These are phyloP conservation scores for Cryptosporidium tyzzeri DNA, from an alignment of 169 alveolate genomes.

Conservation along the genomic window DNA sequence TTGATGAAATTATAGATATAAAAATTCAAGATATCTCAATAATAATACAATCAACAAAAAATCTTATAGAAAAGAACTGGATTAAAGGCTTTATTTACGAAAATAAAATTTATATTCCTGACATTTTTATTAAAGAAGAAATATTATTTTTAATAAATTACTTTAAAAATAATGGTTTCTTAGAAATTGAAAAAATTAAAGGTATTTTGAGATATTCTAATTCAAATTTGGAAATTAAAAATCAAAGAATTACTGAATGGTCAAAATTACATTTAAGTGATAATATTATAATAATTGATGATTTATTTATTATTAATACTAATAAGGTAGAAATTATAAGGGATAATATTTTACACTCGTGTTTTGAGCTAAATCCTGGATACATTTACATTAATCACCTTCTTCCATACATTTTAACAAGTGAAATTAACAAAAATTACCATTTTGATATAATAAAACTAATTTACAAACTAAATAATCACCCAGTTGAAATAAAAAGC, in stretches of 20 bases:
- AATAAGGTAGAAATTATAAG: neutral
- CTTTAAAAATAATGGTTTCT: constrained; percentile 1
- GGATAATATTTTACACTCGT: neutral
- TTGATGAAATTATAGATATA: constrained; percentile 11
- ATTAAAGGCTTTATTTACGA: constrained; percentile 11
- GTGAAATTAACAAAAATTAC: neutral
- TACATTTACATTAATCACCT: constrained; percentile 3
- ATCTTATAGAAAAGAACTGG: neutral
- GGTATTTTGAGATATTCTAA: neutral
- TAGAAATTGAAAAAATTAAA: constrained; percentile 12
- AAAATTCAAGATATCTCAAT: neutral
- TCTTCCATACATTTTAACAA: constrained; percentile 7
- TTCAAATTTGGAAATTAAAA: neutral
- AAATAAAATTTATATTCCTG: constrained; percentile 14
- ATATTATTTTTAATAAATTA: neutral
- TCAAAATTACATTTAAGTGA: neutral
- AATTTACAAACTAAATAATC: neutral
- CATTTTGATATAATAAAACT: constrained; percentile 9
- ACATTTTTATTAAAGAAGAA: neutral
- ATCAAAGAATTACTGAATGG: constrained; percentile 8
- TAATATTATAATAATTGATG: neutral
- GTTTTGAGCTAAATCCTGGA: constrained; percentile 20
- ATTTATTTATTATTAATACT: neutral
- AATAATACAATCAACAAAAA: neutral
- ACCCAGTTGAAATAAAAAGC: neutral